A percentile compares a stretch with the other conserved stretches of the same genome.
Evolutionary conservation across 2,329 filamentous ascomycete genomes (phyloP).

Genomic region (Cordyceps javanica): DNA sequence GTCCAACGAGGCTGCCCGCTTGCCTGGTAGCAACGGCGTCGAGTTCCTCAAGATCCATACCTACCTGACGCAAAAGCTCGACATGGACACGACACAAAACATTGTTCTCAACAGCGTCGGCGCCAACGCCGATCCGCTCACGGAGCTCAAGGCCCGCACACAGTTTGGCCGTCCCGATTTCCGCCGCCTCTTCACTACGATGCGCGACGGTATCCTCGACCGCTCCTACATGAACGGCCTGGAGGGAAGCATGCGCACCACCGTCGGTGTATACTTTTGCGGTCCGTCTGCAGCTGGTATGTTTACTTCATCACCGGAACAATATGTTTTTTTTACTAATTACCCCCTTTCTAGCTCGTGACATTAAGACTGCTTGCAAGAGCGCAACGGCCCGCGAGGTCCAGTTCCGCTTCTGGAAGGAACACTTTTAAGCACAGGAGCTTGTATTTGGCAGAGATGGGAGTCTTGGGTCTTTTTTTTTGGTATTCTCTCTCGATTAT

Average conservation of each 20-base stretch:
- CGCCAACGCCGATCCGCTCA: slow-evolving; percentile 79
- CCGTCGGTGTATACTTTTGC: slow-evolving; percentile 97
- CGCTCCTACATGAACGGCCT: slow-evolving; percentile 79
- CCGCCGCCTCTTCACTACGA: slow-evolving; percentile 66
- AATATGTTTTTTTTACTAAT: slow-evolving; percentile 26
- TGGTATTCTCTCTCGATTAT: neutral
- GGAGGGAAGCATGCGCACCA: slow-evolving; percentile 68
- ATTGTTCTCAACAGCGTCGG: slow-evolving; percentile 96
- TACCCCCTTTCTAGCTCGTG: slow-evolving; percentile 50
- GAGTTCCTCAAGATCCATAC: slow-evolving; percentile 98
- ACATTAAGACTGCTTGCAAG: slow-evolving; percentile 78
- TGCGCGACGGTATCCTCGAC: slow-evolving; percentile 83
- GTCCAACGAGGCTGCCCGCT: slow-evolving; percentile 61
- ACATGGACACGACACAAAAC: slow-evolving; percentile 88
- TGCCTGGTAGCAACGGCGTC: slow-evolving; percentile 59
- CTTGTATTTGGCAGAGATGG: slow-evolving; percentile 8
- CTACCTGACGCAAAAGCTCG: slow-evolving; percentile 89
- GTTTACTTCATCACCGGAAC: slow-evolving; percentile 19
- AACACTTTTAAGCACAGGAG: slow-evolving; percentile 59
- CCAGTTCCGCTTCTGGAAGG: slow-evolving; percentile 97
- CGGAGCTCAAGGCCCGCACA: slow-evolving; percentile 81
- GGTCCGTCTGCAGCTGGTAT: slow-evolving; percentile 68
- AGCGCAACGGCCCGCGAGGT: slow-evolving; percentile 69
- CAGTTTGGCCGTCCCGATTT: slow-evolving; percentile 97
- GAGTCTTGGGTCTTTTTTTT: neutral